Evolutionary conservation across 345 rosid genomes (phyloP), one percentile per base, ranked within the genome.

Genomic region (Gossypium bickii): DNA sequence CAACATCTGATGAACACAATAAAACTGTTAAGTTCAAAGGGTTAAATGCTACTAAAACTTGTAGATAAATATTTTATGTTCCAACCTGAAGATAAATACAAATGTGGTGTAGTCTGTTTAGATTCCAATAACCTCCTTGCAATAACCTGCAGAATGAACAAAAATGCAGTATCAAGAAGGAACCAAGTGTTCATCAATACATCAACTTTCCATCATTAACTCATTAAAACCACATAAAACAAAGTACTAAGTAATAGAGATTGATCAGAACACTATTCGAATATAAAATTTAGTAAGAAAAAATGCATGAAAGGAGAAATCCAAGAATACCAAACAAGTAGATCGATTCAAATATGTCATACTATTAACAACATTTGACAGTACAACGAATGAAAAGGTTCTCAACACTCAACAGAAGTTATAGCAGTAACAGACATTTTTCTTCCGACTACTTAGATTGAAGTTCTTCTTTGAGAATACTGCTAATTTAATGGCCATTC

Each of bases 121-220:
- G 98, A 94, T 87, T 94, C 98, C 90, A 94, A 80, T 80, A 94
- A 84, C 77, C 98, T 89, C 81, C 77, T 92, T 8, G 98, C 98
- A 45, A 94, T 94, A 77, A 92, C 80, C 98, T 94, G 87, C 77
- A 81, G 78, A 67, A 24, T 6, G 59, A 76, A 52, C 25, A 70
- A 13, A 18, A 43, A 17, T 51, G 38, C 3, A 77, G 56, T 17
- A 70, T 41, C 53, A 43, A 51, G 16, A 49, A 2, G 12, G 34
- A 43, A 25, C 9, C 13, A 66, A 25, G 43, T 5, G 47, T 13
- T 45, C 11, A 48, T 49, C 5, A 25, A 29, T 43, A 9, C 24
- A 74, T 63, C 60, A 47, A 47, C 13, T 62, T 48, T 72, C 56
- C 1, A 24, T 22, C 55, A 13, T 15, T 58, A 45, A 59, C 44